These are phyloP conservation scores for Coprinellus aureogranulatus DNA, from an alignment of 768 basidiomycete species.

Conservation along the genomic window DNA sequence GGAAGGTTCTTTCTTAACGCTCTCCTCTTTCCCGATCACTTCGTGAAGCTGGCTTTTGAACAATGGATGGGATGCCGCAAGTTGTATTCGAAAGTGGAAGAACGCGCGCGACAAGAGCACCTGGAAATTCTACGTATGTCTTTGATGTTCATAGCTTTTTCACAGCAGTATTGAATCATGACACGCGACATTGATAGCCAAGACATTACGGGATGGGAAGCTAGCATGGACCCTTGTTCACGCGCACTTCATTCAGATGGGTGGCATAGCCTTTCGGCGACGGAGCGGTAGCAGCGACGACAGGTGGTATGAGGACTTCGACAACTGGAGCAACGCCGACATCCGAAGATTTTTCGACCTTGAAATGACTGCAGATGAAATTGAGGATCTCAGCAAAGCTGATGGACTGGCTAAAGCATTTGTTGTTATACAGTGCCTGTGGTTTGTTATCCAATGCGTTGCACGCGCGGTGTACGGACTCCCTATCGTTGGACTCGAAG, in stretches of 20 bases:
- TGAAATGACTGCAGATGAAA: background rate
- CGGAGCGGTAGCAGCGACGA: too few relatives aligned
- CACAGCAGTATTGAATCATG: too few relatives aligned
- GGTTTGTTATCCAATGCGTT: background rate
- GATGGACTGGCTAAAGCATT: slow-evolving; percentile 11
- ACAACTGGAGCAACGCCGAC: background rate
- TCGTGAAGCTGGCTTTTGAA: too few relatives aligned
- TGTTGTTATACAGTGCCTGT: slow-evolving; percentile 7
- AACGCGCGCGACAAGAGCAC: too few relatives aligned
- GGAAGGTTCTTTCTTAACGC: background rate
- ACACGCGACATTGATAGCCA: too few relatives aligned
- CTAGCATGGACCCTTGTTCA: slow-evolving; percentile 6
- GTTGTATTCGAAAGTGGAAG: too few relatives aligned
- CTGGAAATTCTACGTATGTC: too few relatives aligned
- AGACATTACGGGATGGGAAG: too few relatives aligned
- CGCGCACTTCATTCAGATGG: slow-evolving; percentile 9
- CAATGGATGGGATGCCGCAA: too few relatives aligned
- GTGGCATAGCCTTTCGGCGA: slow-evolving; percentile 2
- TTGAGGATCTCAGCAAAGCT: slow-evolving; percentile 12
- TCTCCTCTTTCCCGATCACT: too few relatives aligned
- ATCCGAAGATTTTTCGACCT: background rate
- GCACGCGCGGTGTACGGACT: background rate
- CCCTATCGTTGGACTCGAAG: slow-evolving; percentile 3
- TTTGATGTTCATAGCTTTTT: too few relatives aligned
- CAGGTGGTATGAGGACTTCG: too few relatives aligned